These are phyloP conservation scores for Metschnikowia continentalis DNA, from an alignment of 805 yeast species.

Conservation along the genomic window DNA sequence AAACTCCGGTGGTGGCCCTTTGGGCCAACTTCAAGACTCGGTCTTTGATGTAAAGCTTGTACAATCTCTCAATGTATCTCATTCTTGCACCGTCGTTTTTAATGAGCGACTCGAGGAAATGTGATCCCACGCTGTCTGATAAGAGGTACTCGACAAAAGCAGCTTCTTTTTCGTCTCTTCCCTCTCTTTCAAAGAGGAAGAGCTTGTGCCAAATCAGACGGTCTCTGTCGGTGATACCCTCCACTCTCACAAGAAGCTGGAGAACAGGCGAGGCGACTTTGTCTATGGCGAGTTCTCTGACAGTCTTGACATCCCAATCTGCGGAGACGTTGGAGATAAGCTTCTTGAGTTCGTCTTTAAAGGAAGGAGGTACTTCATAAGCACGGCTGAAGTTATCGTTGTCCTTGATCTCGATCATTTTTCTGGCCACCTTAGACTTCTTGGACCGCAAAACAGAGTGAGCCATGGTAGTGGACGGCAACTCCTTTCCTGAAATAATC, in stretches of 20 bases:
- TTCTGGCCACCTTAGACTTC: constrained; percentile 82
- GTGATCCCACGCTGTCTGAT: constrained; percentile 90
- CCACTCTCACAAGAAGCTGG: constrained; percentile 73
- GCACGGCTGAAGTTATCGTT: constrained; percentile 63
- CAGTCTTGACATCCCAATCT: constrained; percentile 31
- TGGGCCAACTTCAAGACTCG: constrained; percentile 69
- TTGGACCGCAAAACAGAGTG: constrained; percentile 77
- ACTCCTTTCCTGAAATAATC: constrained; percentile 68
- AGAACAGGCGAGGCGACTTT: constrained; percentile 84
- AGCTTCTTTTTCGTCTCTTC: constrained; percentile 57
- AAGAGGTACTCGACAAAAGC: constrained; percentile 80
- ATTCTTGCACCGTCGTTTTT: constrained; percentile 56
- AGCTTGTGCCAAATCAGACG: constrained; percentile 65
- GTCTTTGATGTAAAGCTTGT: constrained; percentile 65
- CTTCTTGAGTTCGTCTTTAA: constrained; percentile 55
- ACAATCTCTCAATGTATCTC: constrained; percentile 68
- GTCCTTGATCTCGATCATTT: constrained; percentile 85
- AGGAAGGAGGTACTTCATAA: constrained; percentile 66
- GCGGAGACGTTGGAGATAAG: constrained; percentile 40
- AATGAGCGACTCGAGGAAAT: constrained; percentile 74
- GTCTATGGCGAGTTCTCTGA: constrained; percentile 74
- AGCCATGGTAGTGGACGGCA: constrained; percentile 67
- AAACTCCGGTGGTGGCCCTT: constrained; percentile 82
- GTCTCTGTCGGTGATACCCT: constrained; percentile 73
- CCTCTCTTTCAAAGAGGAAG: constrained; percentile 49